Conservation (phyloP, 805 yeast species). For the Yarrowia sp. region DNA sequence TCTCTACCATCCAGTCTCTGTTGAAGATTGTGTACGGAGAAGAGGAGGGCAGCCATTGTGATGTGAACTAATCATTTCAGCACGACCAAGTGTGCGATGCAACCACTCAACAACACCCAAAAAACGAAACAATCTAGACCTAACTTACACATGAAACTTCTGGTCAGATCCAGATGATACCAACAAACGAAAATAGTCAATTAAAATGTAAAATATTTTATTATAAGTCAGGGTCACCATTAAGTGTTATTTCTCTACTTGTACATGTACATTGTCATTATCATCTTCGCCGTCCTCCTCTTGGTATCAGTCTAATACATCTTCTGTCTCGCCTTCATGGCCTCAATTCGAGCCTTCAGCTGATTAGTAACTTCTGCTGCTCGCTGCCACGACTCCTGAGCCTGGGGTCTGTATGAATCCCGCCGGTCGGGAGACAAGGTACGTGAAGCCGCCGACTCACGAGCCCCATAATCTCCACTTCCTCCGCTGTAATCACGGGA, state of each 20-base stretch:
- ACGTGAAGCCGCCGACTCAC: not conserved
- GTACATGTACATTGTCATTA: not conserved
- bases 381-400: conserved; percentile 56
- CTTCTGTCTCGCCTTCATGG: conserved; percentile 62
- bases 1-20: conserved; percentile 76
- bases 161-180: not conserved
- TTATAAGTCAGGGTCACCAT: too few species aligned
- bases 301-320: not conserved
- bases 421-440: conserved; percentile 10
- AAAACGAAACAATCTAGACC: not conserved
- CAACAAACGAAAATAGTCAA: not conserved
- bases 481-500: not conserved
- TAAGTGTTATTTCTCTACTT: not conserved
- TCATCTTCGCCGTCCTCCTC: not conserved
- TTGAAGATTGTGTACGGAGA: conserved; percentile 43
- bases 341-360: conserved; percentile 80
- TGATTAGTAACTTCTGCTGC: conserved; percentile 89
- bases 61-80: not conserved
- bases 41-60: conserved; percentile 35
- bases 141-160: not conserved
- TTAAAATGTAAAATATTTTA: too few species aligned
- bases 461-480: not conserved
- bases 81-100: too few species aligned
- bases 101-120: not conserved
- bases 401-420: conserved; percentile 19